These are phyloP conservation scores for Dendrocalamus latiflorus DNA, from an alignment of 202 grass and related monocot genomes.

Conservation along the genomic window DNA sequence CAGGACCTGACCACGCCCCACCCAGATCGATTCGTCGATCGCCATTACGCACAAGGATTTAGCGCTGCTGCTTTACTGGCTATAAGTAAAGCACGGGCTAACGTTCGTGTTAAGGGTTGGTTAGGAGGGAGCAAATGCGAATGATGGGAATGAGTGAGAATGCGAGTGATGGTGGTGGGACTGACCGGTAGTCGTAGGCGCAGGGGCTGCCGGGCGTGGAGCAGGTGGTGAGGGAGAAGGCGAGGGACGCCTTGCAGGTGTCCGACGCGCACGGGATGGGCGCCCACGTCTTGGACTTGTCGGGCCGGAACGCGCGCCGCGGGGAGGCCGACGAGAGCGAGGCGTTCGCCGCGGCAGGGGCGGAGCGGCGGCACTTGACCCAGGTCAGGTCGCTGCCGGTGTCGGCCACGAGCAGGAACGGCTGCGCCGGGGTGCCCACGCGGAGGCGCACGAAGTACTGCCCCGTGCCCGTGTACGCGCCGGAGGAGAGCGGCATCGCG, in stretches of 20 bases:
- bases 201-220: constrained; percentile 65
- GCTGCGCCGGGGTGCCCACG: constrained; percentile 64
- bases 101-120: neutral
- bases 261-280: constrained; percentile 67
- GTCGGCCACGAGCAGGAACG: constrained; percentile 71
- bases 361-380: constrained; percentile 43
- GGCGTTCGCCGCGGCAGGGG: neutral
- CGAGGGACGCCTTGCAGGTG: constrained; percentile 67
- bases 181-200: constrained; percentile 87
- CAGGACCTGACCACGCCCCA: constrained; percentile 18
- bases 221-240: constrained; percentile 72
- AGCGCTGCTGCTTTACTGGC: neutral
- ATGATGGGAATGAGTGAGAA: neutral
- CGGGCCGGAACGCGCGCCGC: constrained; percentile 46
- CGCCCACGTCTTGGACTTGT: constrained; percentile 52
- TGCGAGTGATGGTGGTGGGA: neutral
- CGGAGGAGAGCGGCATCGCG: constrained; percentile 71
- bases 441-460: constrained; percentile 79
- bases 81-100: constrained; percentile 1
- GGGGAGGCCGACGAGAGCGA: neutral
- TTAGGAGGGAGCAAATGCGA: neutral
- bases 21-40: neutral
- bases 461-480: constrained; percentile 63
- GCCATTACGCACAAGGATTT: constrained; percentile 17
- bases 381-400: constrained; percentile 85